A percentile compares a stretch with the other conserved stretches of the same genome.
Evolutionary conservation across 2,329 filamentous ascomycete species (phyloP).

Genomic region (Fusarium fracticaudum): DNA sequence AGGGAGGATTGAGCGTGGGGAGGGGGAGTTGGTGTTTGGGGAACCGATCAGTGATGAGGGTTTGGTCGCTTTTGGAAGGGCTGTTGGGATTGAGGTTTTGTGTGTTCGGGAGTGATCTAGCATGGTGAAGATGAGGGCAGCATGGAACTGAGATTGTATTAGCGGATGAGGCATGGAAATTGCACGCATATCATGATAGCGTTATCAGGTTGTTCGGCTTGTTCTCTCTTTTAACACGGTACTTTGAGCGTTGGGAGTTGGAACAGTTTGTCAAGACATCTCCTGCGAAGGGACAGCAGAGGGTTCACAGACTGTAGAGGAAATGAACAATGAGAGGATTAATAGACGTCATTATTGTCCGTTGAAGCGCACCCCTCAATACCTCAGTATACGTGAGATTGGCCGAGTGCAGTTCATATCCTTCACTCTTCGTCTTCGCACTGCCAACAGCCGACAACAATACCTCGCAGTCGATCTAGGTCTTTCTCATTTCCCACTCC

Average conservation of each 20-base stretch:
- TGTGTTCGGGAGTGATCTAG: not conserved
- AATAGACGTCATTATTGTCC: rapidly evolving
- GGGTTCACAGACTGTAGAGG: rapidly evolving
- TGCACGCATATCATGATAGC: rapidly evolving
- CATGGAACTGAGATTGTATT: too few species aligned
- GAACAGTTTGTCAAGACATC: not conserved
- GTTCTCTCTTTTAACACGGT: not conserved
- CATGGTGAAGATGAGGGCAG: not conserved
- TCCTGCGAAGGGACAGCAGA: not conserved
- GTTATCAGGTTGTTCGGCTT: rapidly evolving
- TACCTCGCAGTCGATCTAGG: too few species aligned
- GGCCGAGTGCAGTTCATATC: not conserved
- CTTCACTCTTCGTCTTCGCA: not conserved
- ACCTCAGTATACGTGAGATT: not conserved
- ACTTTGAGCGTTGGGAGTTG: not conserved
- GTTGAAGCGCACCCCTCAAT: too few species aligned
- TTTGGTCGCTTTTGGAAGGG: not conserved
- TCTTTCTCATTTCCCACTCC: too few species aligned
- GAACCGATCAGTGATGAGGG: not conserved
- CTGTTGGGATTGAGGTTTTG: not conserved
- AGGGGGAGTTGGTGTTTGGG: not conserved
- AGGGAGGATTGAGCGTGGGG: not conserved
- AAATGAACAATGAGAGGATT: too few species aligned
- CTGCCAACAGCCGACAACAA: not conserved
- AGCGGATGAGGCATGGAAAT: not conserved